A percentile compares a stretch with the other conserved stretches of the same genome.
Conservation (phyloP, 768 basidiomycete species). For the Tulasnella sp. region DNA sequence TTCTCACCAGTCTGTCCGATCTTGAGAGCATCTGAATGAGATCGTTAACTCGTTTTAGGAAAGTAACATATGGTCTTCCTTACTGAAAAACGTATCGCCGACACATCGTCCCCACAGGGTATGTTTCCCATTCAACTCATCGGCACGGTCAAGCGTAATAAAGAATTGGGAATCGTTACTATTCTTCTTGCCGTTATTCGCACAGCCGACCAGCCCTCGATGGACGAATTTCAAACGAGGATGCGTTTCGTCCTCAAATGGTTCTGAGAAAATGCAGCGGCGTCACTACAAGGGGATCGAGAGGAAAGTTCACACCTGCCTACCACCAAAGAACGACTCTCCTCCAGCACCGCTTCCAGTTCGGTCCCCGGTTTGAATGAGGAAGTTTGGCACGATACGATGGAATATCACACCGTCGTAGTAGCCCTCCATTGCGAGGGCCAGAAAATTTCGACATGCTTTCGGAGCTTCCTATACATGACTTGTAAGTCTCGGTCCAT, state of each 20-base stretch:
- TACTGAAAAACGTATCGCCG: constrained; percentile 84
- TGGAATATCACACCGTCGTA: constrained; percentile 95
- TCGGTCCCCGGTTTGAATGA: constrained; percentile 89
- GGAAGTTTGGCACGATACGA: constrained; percentile 81
- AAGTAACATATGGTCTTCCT: constrained; percentile 23
- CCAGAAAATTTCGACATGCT: constrained; percentile 82
- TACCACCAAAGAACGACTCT: constrained; percentile 89
- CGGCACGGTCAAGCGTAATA: constrained; percentile 84
- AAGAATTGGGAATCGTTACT: constrained; percentile 94
- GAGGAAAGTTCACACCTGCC: constrained; percentile 16
- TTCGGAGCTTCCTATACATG: constrained; percentile 72
- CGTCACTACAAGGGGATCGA: constrained; percentile 16
- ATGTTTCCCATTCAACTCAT: constrained; percentile 88
- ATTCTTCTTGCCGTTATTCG: constrained; percentile 75
- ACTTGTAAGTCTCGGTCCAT: not conserved
- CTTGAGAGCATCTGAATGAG: constrained; percentile 64
- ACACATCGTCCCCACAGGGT: constrained; percentile 86
- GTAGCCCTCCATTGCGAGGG: constrained; percentile 86
- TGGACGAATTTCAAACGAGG: constrained; percentile 80
- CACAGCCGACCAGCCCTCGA: constrained; percentile 89
- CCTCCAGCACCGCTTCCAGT: constrained; percentile 87
- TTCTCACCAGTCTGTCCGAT: constrained; percentile 75
- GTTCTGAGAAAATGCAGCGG: constrained; percentile 51
- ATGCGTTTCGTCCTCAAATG: constrained; percentile 89
- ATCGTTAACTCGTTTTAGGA: not conserved